Base-by-base conservation (phyloP, 768 basidiomycete species). In the Lyophyllum semitale region DNA sequence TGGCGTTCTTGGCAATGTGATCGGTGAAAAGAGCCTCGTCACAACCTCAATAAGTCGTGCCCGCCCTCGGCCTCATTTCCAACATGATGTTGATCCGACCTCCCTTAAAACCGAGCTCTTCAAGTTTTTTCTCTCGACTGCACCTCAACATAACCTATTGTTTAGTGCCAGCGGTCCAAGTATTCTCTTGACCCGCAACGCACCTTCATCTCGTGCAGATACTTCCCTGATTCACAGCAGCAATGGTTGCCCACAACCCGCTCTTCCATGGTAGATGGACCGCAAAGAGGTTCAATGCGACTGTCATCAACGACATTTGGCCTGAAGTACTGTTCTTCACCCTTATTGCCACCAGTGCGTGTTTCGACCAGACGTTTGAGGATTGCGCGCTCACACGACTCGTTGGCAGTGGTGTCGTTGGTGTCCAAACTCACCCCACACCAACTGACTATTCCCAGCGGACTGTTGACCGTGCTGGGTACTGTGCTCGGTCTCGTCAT, bases 401-500 rank as follows among this genome's bases (percentile, higher is more conserved):
- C 15, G 3, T 38, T 8, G 8, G 30, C 40, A 88, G 85, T 87
- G 82, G 86, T 88, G 13, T 67, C 74, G 3, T 60, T 79, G 26
- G 81, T 88, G 9, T 81, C 83, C 0, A 63, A 77, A 54, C 62
- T 79, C 63, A 85, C 84, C 0, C 52, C 54, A 5, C 73, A 73
- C 43, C 69, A 78, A 45, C 74, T 89, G n/a, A 71, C 71, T 0
- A 73, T 88, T 51, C 77, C 80, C 11, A 84, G 74, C 52, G 71
- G 73, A 40, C 76, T 87, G 58, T 72, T 91, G 53, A 85, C 87
- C 3, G 88, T 89, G 7, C 75, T 91, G 49, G 88, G 88, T 80
- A 86, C 84, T 13, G 85, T 89, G 25, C 80, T 88, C 66, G 86
- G 80, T 80, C 72, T 85, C 61, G 84, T 86, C 45, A 83, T 91